Percentiles rank a stretch among this genome's conserved stretches.
Conservation (phyloP, 2,329 filamentous ascomycete species). For the Pseudogymnoascus sp. region DNA sequence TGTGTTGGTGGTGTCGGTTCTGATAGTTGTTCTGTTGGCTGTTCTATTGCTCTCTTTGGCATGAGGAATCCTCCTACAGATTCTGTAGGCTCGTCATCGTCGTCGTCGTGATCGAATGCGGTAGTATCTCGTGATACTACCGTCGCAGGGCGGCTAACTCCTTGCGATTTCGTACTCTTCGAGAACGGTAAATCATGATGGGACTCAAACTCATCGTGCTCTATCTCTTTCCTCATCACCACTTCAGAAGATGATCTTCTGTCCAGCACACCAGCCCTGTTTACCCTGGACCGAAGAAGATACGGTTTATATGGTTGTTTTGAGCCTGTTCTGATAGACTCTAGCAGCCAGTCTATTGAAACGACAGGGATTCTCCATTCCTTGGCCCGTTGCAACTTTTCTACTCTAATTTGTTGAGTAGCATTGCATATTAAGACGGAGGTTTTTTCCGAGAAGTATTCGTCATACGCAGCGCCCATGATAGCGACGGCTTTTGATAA, state of each 20-base stretch:
- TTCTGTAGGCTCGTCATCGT: constrained; percentile 9
- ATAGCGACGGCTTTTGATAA: constrained; percentile 68
- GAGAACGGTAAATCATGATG: background rate
- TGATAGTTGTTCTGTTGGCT: background rate
- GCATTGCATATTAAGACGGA: constrained; percentile 71
- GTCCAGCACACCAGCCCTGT: background rate
- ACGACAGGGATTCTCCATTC: constrained; percentile 77
- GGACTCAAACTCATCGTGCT: background rate
- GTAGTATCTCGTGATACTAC: constrained; percentile 1
- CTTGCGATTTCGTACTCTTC: background rate
- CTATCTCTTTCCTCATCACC: background rate
- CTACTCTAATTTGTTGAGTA: constrained; percentile 47
- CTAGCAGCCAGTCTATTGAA: constrained; percentile 74
- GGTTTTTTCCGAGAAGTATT: constrained; percentile 63
- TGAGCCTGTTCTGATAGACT: constrained; percentile 58
- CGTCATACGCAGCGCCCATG: constrained; percentile 74
- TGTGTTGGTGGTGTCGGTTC: background rate
- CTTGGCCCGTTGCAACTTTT: constrained; percentile 73
- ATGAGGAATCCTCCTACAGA: background rate
- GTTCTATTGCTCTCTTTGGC: background rate
- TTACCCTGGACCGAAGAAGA: constrained; percentile 24
- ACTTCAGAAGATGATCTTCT: background rate
- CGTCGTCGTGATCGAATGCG: constrained; percentile 17
- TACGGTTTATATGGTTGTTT: constrained; percentile 43
- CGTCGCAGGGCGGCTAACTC: background rate